phyloP scores from a whole-genome alignment of 305 asterid genomes.

The Plantago coronopus region DNA sequence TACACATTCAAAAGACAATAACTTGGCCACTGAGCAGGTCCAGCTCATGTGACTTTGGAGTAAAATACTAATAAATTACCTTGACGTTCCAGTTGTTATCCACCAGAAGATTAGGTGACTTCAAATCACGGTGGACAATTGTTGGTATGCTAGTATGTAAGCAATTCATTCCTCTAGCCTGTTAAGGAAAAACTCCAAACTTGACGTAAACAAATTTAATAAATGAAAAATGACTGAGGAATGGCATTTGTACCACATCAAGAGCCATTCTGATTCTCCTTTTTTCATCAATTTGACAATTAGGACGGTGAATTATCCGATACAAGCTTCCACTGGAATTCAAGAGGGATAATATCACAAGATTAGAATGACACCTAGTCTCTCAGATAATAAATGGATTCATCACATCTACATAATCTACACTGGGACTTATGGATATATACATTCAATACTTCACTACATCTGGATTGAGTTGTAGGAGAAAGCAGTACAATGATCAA shows the following conservation, averaged over 20 bases:
- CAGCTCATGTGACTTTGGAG: not conserved
- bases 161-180: slow-evolving; percentile 99
- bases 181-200: slow-evolving; percentile 33
- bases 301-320: slow-evolving; percentile 96
- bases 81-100: slow-evolving; percentile 97
- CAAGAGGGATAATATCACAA: slow-evolving; percentile 26
- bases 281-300: slow-evolving; percentile 89
- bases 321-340: slow-evolving; percentile 92
- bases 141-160: slow-evolving; percentile 95
- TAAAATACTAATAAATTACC: slow-evolving; percentile 35
- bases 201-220: slow-evolving; percentile 18
- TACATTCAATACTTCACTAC: too few relatives aligned
- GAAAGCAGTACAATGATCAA: too few relatives aligned
- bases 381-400: not conserved
- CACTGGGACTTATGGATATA: too few relatives aligned
- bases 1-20: slow-evolving; percentile 6
- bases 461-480: too few relatives aligned
- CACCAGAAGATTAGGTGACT: slow-evolving; percentile 96
- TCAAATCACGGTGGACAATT: slow-evolving; percentile 96
- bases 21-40: slow-evolving; percentile 1
- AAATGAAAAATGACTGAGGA: slow-evolving; percentile 13
- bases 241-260: slow-evolving; percentile 76
- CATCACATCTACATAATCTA: too few relatives aligned
- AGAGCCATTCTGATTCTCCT: slow-evolving; percentile 96
- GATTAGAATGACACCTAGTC: slow-evolving; percentile 14